phyloP scores from a whole-genome alignment of 2,329 filamentous ascomycete species.

The Coniochaeta sp. region DNA sequence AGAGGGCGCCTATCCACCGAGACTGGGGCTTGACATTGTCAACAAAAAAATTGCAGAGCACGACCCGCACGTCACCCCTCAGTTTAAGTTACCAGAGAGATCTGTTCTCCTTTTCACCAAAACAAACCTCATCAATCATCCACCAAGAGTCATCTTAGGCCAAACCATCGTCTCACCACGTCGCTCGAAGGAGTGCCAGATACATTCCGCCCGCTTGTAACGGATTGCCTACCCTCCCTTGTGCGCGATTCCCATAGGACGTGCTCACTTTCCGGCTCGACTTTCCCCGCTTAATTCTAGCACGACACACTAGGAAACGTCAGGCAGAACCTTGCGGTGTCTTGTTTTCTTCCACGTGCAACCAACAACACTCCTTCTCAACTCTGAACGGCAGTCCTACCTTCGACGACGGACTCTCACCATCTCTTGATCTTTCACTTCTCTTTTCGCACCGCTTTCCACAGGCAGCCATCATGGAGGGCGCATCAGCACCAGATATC shows the following conservation, averaged over 20 bases:
- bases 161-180: background rate
- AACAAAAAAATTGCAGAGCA: slow-evolving; percentile 17
- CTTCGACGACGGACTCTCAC: background rate
- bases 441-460: slow-evolving; percentile 14
- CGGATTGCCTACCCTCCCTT: background rate
- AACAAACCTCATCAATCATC: background rate
- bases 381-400: background rate
- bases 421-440: slow-evolving; percentile 1
- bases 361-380: slow-evolving; percentile 17
- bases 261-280: background rate
- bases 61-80: slow-evolving; percentile 13
- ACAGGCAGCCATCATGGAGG: slow-evolving; percentile 47
- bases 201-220: background rate
- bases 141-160: background rate
- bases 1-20: slow-evolving; percentile 7
- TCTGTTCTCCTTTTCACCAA: background rate
- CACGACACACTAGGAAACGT: background rate
- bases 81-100: slow-evolving; percentile 2
- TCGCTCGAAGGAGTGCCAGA: background rate
- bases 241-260: background rate
- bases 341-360: slow-evolving; percentile 3
- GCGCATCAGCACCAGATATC: slow-evolving; percentile 64
- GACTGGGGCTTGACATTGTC: slow-evolving; percentile 15
- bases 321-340: background rate
- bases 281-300: background rate